Conservation (phyloP, 2,329 filamentous ascomycete species). For the Fulvia fulva region DNA sequence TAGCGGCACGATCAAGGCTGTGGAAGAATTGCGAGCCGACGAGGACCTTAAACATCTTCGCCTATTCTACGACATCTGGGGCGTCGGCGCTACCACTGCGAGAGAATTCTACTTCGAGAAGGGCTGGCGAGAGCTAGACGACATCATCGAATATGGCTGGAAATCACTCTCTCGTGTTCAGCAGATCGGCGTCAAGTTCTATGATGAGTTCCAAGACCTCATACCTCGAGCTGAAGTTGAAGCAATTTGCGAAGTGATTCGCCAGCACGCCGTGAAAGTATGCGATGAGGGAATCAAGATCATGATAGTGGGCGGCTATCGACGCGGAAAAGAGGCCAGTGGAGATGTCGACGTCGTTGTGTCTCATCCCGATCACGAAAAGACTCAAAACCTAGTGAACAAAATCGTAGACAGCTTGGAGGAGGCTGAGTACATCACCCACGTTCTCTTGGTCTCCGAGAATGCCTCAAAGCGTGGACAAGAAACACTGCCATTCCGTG, state of each 20-base stretch:
- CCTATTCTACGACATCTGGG: slow-evolving; percentile 82
- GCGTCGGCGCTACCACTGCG: slow-evolving; percentile 79
- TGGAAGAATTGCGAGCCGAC: slow-evolving; percentile 61
- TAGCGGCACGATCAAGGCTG: slow-evolving; percentile 56
- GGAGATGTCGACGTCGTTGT: slow-evolving; percentile 86
- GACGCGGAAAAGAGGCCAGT: slow-evolving; percentile 67
- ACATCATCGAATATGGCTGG: slow-evolving; percentile 83
- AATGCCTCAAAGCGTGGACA: slow-evolving; percentile 72
- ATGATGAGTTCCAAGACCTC: slow-evolving; percentile 72
- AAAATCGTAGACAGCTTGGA: slow-evolving; percentile 71
- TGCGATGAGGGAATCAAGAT: slow-evolving; percentile 53
- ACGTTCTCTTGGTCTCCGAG: slow-evolving; percentile 69
- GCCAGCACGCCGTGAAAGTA: slow-evolving; percentile 62
- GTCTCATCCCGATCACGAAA: slow-evolving; percentile 67
- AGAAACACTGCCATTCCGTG: slow-evolving; percentile 53
- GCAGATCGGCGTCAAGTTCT: slow-evolving; percentile 91
- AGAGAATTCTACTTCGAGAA: slow-evolving; percentile 72
- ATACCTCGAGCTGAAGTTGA: slow-evolving; percentile 74
- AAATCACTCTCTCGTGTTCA: slow-evolving; percentile 68
- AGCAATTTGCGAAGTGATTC: slow-evolving; percentile 60
- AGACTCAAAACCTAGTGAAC: slow-evolving; percentile 67
- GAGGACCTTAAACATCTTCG: slow-evolving; percentile 61
- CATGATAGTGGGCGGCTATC: slow-evolving; percentile 73
- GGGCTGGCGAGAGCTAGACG: slow-evolving; percentile 79
- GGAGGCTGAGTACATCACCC: slow-evolving; percentile 66